A percentile compares a stretch with the other conserved stretches of the same genome.
Conservation (phyloP, 1,284 basidiomycete species). For the Macrocystidia cucumis region DNA sequence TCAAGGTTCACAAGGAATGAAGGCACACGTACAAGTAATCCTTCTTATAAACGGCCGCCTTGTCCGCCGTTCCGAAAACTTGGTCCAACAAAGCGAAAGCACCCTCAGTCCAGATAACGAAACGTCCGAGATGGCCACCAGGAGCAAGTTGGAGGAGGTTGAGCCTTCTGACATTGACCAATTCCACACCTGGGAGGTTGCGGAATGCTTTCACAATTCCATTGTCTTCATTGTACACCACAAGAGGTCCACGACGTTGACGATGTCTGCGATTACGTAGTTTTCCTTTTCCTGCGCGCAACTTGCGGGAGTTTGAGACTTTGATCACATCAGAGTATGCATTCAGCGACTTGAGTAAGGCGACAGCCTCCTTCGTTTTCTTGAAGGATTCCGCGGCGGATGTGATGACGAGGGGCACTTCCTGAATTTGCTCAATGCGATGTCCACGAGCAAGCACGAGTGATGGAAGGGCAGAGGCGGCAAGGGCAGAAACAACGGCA, state of each 20-base stretch:
- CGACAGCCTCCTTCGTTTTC: slow-evolving; percentile 98
- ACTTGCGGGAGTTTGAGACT: slow-evolving; percentile 96
- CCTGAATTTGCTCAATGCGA: slow-evolving; percentile 96
- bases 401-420: slow-evolving; percentile 92
- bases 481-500: slow-evolving; percentile 95
- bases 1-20: background rate
- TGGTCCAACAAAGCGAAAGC: slow-evolving; percentile 93
- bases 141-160: slow-evolving; percentile 99
- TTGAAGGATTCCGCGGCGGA: slow-evolving; percentile 78
- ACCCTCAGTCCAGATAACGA: slow-evolving; percentile 98
- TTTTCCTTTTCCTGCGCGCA: slow-evolving; percentile 97
- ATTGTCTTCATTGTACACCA: slow-evolving; percentile 98
- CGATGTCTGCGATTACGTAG: slow-evolving; percentile 95
- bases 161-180: slow-evolving; percentile 90
- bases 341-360: slow-evolving; percentile 85
- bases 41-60: slow-evolving; percentile 83
- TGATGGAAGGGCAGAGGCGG: slow-evolving; percentile 95
- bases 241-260: slow-evolving; percentile 95
- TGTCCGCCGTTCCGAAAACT: slow-evolving; percentile 92
- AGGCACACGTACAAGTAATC: slow-evolving; percentile 68
- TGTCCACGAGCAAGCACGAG: slow-evolving; percentile 99
- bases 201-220: slow-evolving; percentile 98
- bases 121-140: slow-evolving; percentile 98
- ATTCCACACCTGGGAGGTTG: slow-evolving; percentile 98
- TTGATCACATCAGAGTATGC: slow-evolving; percentile 96